Base-by-base conservation (phyloP, 2,329 filamentous ascomycete species). In the Canariomyces notabilis region DNA sequence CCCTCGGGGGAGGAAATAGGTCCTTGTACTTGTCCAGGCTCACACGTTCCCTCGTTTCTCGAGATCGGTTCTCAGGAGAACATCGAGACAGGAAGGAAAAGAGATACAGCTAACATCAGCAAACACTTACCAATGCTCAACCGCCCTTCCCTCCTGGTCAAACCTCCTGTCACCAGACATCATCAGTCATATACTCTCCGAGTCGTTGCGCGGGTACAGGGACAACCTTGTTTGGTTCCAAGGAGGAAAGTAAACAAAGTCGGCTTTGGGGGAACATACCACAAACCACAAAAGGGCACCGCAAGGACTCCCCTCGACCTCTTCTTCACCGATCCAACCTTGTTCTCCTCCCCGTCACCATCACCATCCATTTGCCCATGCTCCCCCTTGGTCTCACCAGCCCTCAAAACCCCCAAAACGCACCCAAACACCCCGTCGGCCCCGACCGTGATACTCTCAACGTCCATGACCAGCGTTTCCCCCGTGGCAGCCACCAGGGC, bases 101-200 rank as follows among this genome's bases (percentile, higher is more conserved):
- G 20, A 26, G 12, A 5, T 15, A 6, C 6, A 6, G 15, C 22
- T 22, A 12, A n/a, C n/a, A n/a, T n/a, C n/a, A 29, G 26, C 9
- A 29, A 9, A 29, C 3, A 36, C 22, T 19, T 29, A 36, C 56
- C 58, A 61, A 36, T 59, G 58, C 52, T 59, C 56, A 9, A 54
- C 48, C 8, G 48, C 53, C 37, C 26, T 42, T 0, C 31, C 37
- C 22, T 4, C 8, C 18, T n/a, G 31, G 20, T 53, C 46, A 22
- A 57, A 59, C 42, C 45, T 42, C 54, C n/a, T n/a, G n/a, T n/a
- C n/a, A n/a, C n/a, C n/a, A n/a, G n/a, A n/a, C n/a, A n/a, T n/a
- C n/a, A n/a, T n/a, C n/a, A n/a, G n/a, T n/a, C n/a, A n/a, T n/a
- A n/a, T n/a, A n/a, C n/a, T n/a, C n/a, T n/a, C n/a, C n/a, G n/a